A percentile compares a stretch with the other conserved stretches of the same genome.
Evolutionary conservation across 768 basidiomycete species (phyloP).

Genomic region (Termitomyces sp.): DNA sequence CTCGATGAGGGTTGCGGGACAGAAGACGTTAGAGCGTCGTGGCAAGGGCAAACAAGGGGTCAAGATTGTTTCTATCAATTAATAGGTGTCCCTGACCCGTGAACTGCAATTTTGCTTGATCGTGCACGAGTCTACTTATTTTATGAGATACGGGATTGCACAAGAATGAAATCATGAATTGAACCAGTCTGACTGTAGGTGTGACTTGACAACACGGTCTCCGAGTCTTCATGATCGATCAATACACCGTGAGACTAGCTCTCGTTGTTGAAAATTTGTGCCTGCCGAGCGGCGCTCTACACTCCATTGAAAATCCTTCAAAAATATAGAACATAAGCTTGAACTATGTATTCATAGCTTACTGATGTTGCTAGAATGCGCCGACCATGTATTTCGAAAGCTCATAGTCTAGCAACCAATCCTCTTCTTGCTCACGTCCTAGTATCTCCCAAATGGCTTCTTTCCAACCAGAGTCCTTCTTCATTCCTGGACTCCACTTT

Average conservation of each 20-base stretch:
- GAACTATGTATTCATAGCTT: not conserved
- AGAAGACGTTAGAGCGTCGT: conserved; percentile 1
- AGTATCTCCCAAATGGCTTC: conserved; percentile 6
- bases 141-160: not conserved
- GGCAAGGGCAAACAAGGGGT: not conserved
- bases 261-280: not conserved
- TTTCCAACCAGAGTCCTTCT: conserved; percentile 5
- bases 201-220: no score
- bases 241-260: no score
- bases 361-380: not conserved
- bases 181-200: no score
- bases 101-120: not conserved
- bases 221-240: no score
- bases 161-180: not conserved
- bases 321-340: not conserved
- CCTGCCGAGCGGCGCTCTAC: not conserved
- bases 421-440: conserved; percentile 2
- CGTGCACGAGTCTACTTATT: not conserved
- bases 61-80: not conserved
- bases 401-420: conserved; percentile 2
- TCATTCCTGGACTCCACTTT: conserved; percentile 3
- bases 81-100: not conserved
- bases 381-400: conserved; percentile 8
- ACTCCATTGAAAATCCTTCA: not conserved
- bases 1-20: not conserved